Percentiles rank a stretch among this genome's conserved stretches.
Conservation (phyloP, 257 asterid species). For the Fraxinus pennsylvanica region DNA sequence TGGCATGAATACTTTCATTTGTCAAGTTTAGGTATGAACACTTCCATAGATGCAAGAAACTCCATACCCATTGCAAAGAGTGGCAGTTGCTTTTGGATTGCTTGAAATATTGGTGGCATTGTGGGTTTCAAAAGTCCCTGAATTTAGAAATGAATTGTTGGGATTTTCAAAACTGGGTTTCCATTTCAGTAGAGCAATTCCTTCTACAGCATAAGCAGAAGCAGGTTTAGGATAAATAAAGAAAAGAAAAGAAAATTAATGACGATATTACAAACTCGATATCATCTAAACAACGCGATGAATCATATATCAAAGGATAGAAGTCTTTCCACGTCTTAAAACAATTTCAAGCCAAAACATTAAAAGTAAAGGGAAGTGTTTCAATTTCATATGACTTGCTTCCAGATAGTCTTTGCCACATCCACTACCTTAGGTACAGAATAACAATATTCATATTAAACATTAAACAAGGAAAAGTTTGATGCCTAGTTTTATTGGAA, state of each 20-base stretch:
- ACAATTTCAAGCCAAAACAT: too few relatives aligned
- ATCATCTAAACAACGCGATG: too few relatives aligned
- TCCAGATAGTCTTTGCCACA: too few relatives aligned
- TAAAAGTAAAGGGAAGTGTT: too few relatives aligned
- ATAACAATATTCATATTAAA: too few relatives aligned
- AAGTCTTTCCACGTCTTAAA: too few relatives aligned
- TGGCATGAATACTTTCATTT: conserved; percentile 1
- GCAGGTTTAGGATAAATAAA: not conserved
- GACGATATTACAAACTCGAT: too few relatives aligned
- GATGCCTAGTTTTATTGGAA: not conserved
- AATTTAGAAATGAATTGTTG: conserved; percentile 1
- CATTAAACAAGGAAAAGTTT: not conserved
- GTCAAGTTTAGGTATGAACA: conserved; percentile 20
- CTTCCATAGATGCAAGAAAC: conserved; percentile 18
- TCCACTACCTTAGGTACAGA: too few relatives aligned
- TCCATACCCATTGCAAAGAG: conserved; percentile 31
- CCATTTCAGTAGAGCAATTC: conserved; percentile 22
- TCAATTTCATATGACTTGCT: too few relatives aligned
- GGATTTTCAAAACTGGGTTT: conserved; percentile 1
- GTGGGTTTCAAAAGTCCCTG: conserved; percentile 16
- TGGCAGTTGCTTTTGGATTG: not conserved
- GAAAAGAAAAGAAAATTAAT: not conserved
- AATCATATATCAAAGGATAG: too few relatives aligned
- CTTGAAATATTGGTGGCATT: conserved; percentile 1
- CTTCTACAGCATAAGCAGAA: conserved; percentile 23